phyloP scores from a whole-genome alignment of 495 filamentous ascomycete species.

The Daldinia concentrica region DNA sequence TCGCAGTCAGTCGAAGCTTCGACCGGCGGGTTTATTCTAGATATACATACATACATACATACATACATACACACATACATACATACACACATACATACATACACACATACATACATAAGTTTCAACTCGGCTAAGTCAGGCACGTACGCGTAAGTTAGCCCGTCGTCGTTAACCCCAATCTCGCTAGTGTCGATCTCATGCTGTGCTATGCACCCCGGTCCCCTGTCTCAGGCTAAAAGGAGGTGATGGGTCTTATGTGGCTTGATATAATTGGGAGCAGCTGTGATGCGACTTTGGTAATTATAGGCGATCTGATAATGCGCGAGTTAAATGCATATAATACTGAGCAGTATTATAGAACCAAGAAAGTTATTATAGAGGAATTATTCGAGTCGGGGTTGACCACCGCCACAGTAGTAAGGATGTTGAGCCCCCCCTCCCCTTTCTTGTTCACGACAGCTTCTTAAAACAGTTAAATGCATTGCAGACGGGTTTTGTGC shows the following conservation, averaged over 20 bases:
- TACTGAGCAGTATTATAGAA: background rate
- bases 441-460: background rate
- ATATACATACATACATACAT: background rate
- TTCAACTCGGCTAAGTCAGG: background rate
- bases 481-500: background rate
- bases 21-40: background rate
- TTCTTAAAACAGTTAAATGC: background rate
- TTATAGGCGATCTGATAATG: background rate
- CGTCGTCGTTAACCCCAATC: background rate
- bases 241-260: conserved; percentile 6
- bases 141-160: background rate
- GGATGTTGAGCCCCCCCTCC: background rate
- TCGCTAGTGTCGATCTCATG: conserved; percentile 7
- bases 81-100: background rate
- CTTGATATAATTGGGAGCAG: conserved; percentile 12
- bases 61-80: background rate
- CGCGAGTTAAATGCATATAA: background rate
- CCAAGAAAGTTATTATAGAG: background rate
- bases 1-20: conserved; percentile 22
- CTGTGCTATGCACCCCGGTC: background rate
- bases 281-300: conserved; percentile 1
- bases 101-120: background rate
- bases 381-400: background rate
- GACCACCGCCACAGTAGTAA: background rate
- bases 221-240: conserved; percentile 30